Evolutionary conservation across 331 rosid species (phyloP), one percentile per base, ranked within the genome.

Genomic region (Pyracantha coccinea): DNA sequence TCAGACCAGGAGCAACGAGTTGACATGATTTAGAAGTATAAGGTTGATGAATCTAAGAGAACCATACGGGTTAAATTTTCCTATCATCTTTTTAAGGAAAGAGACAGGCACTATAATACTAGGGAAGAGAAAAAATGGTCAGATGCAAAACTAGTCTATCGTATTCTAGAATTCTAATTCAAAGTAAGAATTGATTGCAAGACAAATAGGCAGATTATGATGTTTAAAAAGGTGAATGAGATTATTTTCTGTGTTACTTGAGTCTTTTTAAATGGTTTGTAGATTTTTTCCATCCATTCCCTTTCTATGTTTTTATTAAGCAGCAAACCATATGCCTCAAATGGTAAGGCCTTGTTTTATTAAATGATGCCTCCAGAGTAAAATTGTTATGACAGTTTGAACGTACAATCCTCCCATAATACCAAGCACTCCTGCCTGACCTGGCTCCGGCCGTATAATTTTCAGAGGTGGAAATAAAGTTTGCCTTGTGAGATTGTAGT

Each of bases 311-410:
- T 19, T 44, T 19, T 33, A 33, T 33, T 33, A 32, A 20, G 69
- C 4, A 44, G 68, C 27, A 65, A 63, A 63, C 45, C 25, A 31
- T 29, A 28, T 63, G 14, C 68, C 68, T 29, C 25, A 61, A 63
- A 9, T 63, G 68, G 68, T 31, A 63, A 63, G 68, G 44, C 68
- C 68, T 29, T 63, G 68, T 63, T 28, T 38, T 63, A 63, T 63
- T n/a, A 33, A 19, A 31, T 32, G 2, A 9, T 65, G 12, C 57
- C 21, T 33, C 6, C 16, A 19, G 13, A 44, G 12, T 19, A 64
- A 64, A 31, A n/a, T 33, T n/a, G 5, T n/a, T 32, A 19, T 32
- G 69, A 33, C 24, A 10, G 41, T 10, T 15, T 44, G 16, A 65
- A 33, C 6, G 16, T 11, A 10, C 19, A 9, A 65, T 33, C 28